These are phyloP conservation scores for Stagonosporopsis chrysanthemi DNA, from an alignment of 2,329 filamentous ascomycete species.

Conservation along the genomic window DNA sequence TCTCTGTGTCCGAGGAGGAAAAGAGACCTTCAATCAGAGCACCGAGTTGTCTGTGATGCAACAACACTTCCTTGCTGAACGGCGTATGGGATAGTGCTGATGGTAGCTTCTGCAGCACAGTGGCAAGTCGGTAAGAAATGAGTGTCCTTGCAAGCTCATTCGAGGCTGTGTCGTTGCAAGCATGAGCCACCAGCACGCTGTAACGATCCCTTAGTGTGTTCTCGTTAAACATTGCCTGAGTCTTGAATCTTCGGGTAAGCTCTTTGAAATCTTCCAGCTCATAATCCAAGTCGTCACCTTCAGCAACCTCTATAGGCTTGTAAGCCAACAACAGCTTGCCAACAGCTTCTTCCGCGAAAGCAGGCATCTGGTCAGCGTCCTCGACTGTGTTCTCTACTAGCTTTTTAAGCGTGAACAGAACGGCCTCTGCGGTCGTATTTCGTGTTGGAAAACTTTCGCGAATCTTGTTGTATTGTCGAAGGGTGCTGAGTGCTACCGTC, in stretches of 20 bases:
- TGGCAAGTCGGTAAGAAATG: slow-evolving; percentile 43
- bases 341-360: slow-evolving; percentile 31
- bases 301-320: slow-evolving; percentile 2
- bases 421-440: slow-evolving; percentile 40
- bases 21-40: slow-evolving; percentile 30
- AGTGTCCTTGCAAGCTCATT: slow-evolving; percentile 34
- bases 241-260: slow-evolving; percentile 32
- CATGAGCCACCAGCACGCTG: slow-evolving; percentile 37
- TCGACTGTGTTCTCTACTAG: slow-evolving; percentile 44
- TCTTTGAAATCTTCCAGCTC: slow-evolving; percentile 7
- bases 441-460: slow-evolving; percentile 28
- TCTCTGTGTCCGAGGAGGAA: not conserved
- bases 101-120: slow-evolving; percentile 29
- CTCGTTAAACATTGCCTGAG: slow-evolving; percentile 31
- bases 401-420: slow-evolving; percentile 45
- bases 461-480: slow-evolving; percentile 27
- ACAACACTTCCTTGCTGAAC: slow-evolving; percentile 35
- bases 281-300: not conserved
- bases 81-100: slow-evolving; percentile 22
- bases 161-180: slow-evolving; percentile 30
- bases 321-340: slow-evolving; percentile 33
- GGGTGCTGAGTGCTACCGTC: slow-evolving; percentile 44
- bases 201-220: slow-evolving; percentile 43
- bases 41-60: slow-evolving; percentile 30
- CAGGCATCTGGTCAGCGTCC: slow-evolving; percentile 30